Conservation (phyloP, 2,329 filamentous ascomycete genomes). For the Lomentospora prolificans region DNA sequence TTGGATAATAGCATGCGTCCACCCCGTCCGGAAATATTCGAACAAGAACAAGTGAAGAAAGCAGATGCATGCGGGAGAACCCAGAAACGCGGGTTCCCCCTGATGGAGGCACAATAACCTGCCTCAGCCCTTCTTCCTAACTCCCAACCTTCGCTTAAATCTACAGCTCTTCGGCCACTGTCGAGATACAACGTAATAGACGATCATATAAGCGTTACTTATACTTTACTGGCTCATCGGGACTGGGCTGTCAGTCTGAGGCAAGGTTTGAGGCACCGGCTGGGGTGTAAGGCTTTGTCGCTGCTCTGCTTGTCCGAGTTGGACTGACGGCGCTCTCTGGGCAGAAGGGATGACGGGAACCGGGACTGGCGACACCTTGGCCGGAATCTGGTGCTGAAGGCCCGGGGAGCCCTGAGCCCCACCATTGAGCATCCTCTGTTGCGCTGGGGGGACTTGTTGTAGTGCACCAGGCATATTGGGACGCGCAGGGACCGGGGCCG, state of each 20-base stretch:
- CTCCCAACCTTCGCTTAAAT: too few species aligned
- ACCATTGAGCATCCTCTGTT: conserved; percentile 9
- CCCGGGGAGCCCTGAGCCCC: conserved; percentile 10
- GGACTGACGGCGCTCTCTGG: background rate
- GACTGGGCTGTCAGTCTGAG: background rate
- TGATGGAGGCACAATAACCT: too few species aligned
- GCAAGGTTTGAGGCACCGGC: background rate
- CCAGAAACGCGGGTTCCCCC: too few species aligned
- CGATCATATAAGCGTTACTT: too few species aligned
- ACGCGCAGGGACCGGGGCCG: background rate
- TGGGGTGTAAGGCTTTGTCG: background rate
- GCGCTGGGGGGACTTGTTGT: background rate
- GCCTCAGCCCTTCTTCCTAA: too few species aligned
- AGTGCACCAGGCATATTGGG: background rate
- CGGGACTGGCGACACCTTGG: conserved; percentile 34
- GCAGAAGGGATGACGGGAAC: conserved; percentile 27
- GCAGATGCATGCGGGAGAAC: background rate
- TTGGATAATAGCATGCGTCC: background rate
- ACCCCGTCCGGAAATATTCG: background rate
- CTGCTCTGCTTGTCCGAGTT: background rate
- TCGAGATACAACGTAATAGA: too few species aligned
- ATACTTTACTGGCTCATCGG: background rate
- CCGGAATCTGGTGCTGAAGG: conserved; percentile 20
- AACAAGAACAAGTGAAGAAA: background rate
- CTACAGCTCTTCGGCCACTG: too few species aligned